Conservation (phyloP, 805 yeast genomes). For the Ogataea pignaliae region DNA sequence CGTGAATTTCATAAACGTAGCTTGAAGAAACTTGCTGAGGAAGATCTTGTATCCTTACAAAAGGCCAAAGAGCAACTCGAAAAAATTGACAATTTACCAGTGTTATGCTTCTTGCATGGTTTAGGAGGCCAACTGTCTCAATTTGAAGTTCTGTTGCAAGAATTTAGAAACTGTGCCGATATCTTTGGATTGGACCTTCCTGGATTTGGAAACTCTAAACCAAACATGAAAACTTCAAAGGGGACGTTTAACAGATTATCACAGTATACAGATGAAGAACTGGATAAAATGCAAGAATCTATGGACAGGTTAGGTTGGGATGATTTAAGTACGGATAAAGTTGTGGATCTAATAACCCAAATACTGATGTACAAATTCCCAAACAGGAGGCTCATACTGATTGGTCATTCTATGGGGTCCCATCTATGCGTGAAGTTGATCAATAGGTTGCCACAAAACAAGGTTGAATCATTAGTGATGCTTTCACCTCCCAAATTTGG, state of each 20-base stretch:
- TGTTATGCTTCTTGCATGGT: constrained; percentile 74
- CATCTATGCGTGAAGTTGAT: constrained; percentile 40
- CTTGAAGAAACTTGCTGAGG: constrained; percentile 9
- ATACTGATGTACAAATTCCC: constrained; percentile 38
- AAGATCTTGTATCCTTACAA: constrained; percentile 12
- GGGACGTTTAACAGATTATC: constrained; percentile 19
- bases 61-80: constrained; percentile 21
- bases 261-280: constrained; percentile 16
- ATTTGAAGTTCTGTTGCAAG: constrained; percentile 67
- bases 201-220: constrained; percentile 69
- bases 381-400: constrained; percentile 38
- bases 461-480: constrained; percentile 44
- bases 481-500: constrained; percentile 41
- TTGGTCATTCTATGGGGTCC: constrained; percentile 59
- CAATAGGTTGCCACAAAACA: constrained; percentile 31
- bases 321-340: constrained; percentile 39
- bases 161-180: constrained; percentile 57
- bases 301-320: constrained; percentile 32
- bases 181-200: constrained; percentile 77
- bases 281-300: constrained; percentile 22
- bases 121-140: constrained; percentile 87
- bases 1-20: constrained; percentile 30
- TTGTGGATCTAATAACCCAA: constrained; percentile 36
- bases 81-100: constrained; percentile 48
- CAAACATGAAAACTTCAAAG: constrained; percentile 7